phyloP scores from a whole-genome alignment of 495 filamentous ascomycete species.

The Penicillium longicatenatum region DNA sequence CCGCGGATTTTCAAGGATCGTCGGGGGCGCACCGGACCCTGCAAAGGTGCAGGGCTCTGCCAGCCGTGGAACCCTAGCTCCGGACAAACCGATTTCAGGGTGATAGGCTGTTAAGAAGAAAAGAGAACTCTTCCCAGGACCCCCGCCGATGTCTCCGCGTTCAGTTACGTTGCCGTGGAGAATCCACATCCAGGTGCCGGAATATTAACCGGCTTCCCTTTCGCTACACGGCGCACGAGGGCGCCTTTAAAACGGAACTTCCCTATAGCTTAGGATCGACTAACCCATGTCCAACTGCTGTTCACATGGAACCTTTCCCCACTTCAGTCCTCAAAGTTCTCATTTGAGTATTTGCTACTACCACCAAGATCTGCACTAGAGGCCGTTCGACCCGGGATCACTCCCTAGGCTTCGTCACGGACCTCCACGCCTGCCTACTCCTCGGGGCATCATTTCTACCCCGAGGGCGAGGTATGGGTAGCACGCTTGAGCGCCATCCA shows the following conservation, averaged over 20 bases:
- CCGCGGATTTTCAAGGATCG: constrained; percentile 70
- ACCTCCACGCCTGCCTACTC: constrained; percentile 57
- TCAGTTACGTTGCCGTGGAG: constrained; percentile 66
- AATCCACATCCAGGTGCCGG: constrained; percentile 68
- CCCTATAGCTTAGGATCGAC: constrained; percentile 69
- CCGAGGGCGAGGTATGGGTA: constrained; percentile 64
- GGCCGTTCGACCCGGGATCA: constrained; percentile 67
- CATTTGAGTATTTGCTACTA: constrained; percentile 78
- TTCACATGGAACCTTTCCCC: constrained; percentile 71
- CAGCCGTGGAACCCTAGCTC: constrained; percentile 29
- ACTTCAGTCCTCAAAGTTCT: constrained; percentile 74
- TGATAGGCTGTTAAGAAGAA: constrained; percentile 39
- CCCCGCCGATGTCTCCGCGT: constrained; percentile 55
- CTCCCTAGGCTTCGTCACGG: constrained; percentile 65
- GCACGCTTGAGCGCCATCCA: constrained; percentile 67
- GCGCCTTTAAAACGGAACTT: constrained; percentile 64
- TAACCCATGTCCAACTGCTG: constrained; percentile 70
- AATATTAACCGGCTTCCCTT: constrained; percentile 74
- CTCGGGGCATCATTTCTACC: constrained; percentile 59
- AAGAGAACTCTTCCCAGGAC: constrained; percentile 49
- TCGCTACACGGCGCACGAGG: constrained; percentile 59
- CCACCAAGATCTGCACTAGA: constrained; percentile 73
- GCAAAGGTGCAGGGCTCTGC: constrained; percentile 62
- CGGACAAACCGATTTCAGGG: constrained; percentile 59
- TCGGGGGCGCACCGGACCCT: constrained; percentile 65